These are phyloP conservation scores for Calonectria pseudoturangicola DNA, from an alignment of 2,329 filamentous ascomycete genomes.

Conservation along the genomic window DNA sequence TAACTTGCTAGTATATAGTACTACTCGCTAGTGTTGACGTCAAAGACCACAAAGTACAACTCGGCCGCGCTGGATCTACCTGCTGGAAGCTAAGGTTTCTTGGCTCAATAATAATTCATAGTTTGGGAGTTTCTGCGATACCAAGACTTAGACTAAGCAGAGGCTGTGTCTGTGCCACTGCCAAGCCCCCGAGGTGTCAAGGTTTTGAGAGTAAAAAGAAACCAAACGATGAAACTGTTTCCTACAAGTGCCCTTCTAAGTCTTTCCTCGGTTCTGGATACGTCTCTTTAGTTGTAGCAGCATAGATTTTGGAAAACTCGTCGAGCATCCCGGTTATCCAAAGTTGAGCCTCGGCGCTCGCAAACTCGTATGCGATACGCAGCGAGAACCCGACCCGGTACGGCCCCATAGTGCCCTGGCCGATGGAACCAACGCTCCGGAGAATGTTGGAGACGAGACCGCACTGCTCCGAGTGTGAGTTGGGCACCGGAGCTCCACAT, in stretches of 20 bases:
- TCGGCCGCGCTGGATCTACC: not conserved
- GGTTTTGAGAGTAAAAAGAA: not conserved
- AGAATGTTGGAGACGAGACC: conserved; percentile 58
- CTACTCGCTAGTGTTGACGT: too few species aligned
- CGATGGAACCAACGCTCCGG: conserved; percentile 61
- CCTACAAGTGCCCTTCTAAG: conserved; percentile 40
- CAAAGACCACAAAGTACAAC: too few species aligned
- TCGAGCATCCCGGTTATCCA: conserved; percentile 60
- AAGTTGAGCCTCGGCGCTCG: conserved; percentile 56
- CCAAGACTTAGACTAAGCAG: not conserved
- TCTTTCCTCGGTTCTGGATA: conserved; percentile 54
- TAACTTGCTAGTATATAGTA: too few species aligned
- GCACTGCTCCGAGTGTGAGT: conserved; percentile 53
- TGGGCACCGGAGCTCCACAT: conserved; percentile 54
- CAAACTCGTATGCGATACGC: conserved; percentile 63
- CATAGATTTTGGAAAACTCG: conserved; percentile 58
- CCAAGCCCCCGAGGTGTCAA: not conserved
- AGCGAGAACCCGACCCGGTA: conserved; percentile 61
- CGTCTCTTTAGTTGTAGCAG: conserved; percentile 55
- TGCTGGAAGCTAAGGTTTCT: not conserved
- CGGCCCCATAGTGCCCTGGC: conserved; percentile 62
- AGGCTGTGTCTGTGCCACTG: not conserved
- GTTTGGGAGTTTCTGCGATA: too few species aligned
- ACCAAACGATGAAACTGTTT: not conserved
- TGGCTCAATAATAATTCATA: not conserved